Conservation (phyloP, 805 yeast genomes). For the Monosporozyma yasuniensis region DNA sequence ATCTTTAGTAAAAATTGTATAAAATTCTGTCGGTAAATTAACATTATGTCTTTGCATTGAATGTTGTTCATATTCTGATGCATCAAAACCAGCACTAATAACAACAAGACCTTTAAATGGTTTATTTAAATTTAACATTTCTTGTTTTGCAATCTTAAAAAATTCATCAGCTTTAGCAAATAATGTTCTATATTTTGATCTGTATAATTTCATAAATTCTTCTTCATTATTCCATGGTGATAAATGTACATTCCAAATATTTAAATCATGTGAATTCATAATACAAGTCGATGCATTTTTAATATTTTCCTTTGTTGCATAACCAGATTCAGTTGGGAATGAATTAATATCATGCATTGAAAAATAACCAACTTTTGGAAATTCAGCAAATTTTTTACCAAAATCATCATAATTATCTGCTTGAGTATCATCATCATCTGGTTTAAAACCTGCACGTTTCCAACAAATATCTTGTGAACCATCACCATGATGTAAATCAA, state of each 20-base stretch:
- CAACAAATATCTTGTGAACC: conserved; percentile 83
- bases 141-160: conserved; percentile 40
- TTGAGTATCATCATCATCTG: conserved; percentile 21
- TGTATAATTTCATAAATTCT: conserved; percentile 57
- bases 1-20: conserved; percentile 62
- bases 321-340: conserved; percentile 74
- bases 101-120: conserved; percentile 51
- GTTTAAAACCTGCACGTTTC: conserved; percentile 47
- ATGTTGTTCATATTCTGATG: conserved; percentile 72
- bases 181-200: conserved; percentile 49
- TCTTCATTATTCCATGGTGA: conserved; percentile 54
- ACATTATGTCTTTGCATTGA: conserved; percentile 80
- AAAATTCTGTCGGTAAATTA: conserved; percentile 74
- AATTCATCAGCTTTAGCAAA: conserved; percentile 61
- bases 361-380: conserved; percentile 69
- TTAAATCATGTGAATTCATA: conserved; percentile 63
- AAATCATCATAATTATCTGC: conserved; percentile 35
- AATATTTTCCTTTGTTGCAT: conserved; percentile 60
- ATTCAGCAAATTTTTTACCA: conserved; percentile 33
- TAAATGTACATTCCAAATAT: conserved; percentile 78
- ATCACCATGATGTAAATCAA: conserved; percentile 84
- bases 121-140: conserved; percentile 33
- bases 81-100: conserved; percentile 85
- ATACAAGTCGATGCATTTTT: conserved; percentile 73
- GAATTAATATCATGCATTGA: conserved; percentile 81